Base-by-base conservation (phyloP, 2,329 filamentous ascomycete genomes). In the Aplosporella prunicola region DNA sequence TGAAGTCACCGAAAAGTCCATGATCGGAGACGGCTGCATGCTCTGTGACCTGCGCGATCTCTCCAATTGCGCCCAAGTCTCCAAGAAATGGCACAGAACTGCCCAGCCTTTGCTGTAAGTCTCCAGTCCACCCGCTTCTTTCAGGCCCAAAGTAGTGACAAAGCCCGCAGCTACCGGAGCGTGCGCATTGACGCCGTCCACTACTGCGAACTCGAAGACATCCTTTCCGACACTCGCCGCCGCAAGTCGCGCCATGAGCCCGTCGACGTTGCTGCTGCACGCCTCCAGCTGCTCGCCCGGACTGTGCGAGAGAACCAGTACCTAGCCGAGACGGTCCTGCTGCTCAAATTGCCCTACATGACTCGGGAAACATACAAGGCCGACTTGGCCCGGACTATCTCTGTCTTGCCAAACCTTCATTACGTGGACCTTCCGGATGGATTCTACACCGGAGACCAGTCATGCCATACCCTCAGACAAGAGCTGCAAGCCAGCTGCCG, bases 261-360 rank as follows among this genome's bases (percentile, higher is more conserved):
- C 7, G 78, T 88, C 51, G 86, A 95, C 59, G 77, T 83, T 3
- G 78, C 88, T 5, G 74, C 79, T 45, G 74, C 75, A 45, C 79
- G 89, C 20, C 71, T 96, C 34, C 74, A 78, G 50, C 71, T 94
- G 39, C 73, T 96, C 31, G 83, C 81, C 55, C 77, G 86, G 44
- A 86, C 87, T 1, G 76, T 95, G 33, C 78, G 87, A 45, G 82
- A 89, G 33, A 80, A 87, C 44, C 74, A 77, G 15, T 76, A 64
- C 32, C 58, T 93, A 30, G 86, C 80, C 22, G 67, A 72, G 39
- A 67, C 76, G 27, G 84, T 94, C 5, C 66, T 80, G 52, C 87
- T 80, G 50, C 69, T 96, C 51, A 93, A 94, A 66, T 78, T 86
- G 42, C 86, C 89, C 5, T 95, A 94, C 60, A 95, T 95, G 89